Base-by-base conservation (phyloP, 2,329 filamentous ascomycete genomes). In the Sarocladiaceae sp. region DNA sequence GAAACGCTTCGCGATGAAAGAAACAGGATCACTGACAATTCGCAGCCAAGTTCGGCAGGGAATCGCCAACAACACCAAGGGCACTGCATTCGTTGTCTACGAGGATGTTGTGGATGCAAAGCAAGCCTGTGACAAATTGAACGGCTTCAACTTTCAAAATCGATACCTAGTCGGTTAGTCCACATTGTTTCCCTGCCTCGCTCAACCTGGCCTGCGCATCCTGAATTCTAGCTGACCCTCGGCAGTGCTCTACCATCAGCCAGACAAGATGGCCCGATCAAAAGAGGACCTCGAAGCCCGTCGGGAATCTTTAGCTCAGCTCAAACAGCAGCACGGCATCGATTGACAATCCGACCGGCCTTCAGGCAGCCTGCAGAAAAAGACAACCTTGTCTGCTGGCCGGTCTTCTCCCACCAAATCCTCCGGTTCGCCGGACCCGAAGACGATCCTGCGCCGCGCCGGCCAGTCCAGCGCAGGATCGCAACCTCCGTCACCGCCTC, bases 91-190 rank as follows among this genome's bases (percentile, higher is more conserved):
- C 73, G 94, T 99, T 63, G 94, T 99, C 74, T 99, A 97, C 80
- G 94, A 97, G 75, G 94, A 99, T 81, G 93, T 97, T 62, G 88
- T 94, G 82, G 94, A 99, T 80, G 92, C 94, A 61, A 99, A 99
- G 78, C 87, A 91, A 75, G 94, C 94, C 67, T 97, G 94, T 80
- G 94, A 99, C 79, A 97, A 97, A 79, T 81, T 99, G 71, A 99
- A 99, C 79, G 94, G 94, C 70, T 99, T 96, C 85, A 99, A 99
- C 79, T 99, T 99, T 73, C 94, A 99, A 79, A 96, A 93, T 76
- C 88, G 94, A 70, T 99, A 99, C 75, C 89, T 99, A 64, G 94
- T 99, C 66, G 91, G 90, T 95, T 83, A 56, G 90, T 84, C 25
- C 17, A 18, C 12, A 6, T 36, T 5, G 11, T 20, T 4, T 5